Evolutionary conservation across 2,329 filamentous ascomycete species (phyloP).

Genomic region (Cadophora sp.): DNA sequence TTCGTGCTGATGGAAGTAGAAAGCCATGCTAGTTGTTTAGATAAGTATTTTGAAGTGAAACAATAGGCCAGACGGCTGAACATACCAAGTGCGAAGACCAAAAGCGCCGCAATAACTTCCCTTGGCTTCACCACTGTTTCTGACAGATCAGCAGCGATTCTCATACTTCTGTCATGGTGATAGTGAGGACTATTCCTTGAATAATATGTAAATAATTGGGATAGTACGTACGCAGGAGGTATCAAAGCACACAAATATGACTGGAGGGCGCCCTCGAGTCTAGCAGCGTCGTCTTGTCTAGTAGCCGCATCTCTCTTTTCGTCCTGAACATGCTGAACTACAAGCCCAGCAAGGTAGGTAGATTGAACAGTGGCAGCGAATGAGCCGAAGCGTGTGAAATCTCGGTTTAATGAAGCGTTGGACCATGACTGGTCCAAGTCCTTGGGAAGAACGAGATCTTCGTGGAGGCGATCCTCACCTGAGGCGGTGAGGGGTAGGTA

Average conservation of each 20-base stretch:
- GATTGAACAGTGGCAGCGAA: slow-evolving; percentile 31
- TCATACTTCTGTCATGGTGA: background rate
- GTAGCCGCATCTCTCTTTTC: background rate
- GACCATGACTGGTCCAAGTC: slow-evolving; percentile 13
- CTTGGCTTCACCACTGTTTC: slow-evolving; percentile 19
- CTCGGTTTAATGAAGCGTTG: slow-evolving; percentile 1
- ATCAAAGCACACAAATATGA: slow-evolving; percentile 28
- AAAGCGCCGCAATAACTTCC: slow-evolving; percentile 31
- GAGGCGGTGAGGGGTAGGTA: slow-evolving; percentile 22
- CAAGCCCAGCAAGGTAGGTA: slow-evolving; percentile 26
- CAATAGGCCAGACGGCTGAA: background rate
- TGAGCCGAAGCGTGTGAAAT: slow-evolving; percentile 24
- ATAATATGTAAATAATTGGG: background rate
- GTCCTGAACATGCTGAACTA: slow-evolving; percentile 25
- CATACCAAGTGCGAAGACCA: slow-evolving; percentile 22
- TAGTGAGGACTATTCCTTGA: background rate
- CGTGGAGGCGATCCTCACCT: slow-evolving; percentile 14
- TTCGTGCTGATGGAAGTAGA: slow-evolving; percentile 23
- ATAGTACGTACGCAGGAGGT: slow-evolving; percentile 26
- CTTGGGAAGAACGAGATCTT: slow-evolving; percentile 31
- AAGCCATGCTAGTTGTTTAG: slow-evolving; percentile 15
- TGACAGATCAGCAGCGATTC: background rate
- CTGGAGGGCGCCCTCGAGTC: slow-evolving; percentile 28
- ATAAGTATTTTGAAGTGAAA: slow-evolving; percentile 2
- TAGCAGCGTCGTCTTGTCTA: slow-evolving; percentile 19